Evolutionary conservation across 306 rosid species (phyloP).

Genomic region (Rubus idaeus): DNA sequence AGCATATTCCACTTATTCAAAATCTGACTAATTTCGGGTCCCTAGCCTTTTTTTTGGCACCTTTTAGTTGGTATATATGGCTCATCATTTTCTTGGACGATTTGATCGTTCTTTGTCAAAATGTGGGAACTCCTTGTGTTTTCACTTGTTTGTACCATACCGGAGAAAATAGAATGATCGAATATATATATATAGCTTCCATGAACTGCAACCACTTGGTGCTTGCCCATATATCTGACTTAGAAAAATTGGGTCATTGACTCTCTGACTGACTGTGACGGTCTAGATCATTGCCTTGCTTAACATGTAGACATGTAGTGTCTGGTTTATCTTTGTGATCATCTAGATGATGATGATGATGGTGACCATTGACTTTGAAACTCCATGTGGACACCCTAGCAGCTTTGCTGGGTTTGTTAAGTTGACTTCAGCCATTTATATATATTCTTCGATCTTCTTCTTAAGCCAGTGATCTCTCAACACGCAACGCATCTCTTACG

Average conservation of each 20-base stretch:
- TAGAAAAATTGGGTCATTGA: not conserved
- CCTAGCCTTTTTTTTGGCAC: not conserved
- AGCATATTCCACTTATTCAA: not conserved
- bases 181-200: not conserved
- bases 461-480: not conserved
- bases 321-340: not conserved
- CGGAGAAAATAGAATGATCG: not conserved
- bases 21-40: not conserved
- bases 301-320: not conserved
- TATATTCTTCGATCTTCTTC: not conserved
- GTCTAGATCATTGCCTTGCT: not conserved
- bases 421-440: slow-evolving; percentile 10
- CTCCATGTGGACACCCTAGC: not conserved
- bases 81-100: not conserved
- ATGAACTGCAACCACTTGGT: not conserved
- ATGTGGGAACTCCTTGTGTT: not conserved
- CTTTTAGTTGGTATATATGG: not conserved
- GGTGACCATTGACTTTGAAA: slow-evolving; percentile 10
- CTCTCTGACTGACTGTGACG: not conserved
- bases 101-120: not conserved
- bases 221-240: not conserved
- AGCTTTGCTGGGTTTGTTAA: not conserved
- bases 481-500: not conserved
- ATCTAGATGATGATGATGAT: not conserved
- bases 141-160: not conserved